Evolutionary conservation across 192 early-diverging fungal species (phyloP).

Genomic region (Martensiomyces pterosporus): DNA sequence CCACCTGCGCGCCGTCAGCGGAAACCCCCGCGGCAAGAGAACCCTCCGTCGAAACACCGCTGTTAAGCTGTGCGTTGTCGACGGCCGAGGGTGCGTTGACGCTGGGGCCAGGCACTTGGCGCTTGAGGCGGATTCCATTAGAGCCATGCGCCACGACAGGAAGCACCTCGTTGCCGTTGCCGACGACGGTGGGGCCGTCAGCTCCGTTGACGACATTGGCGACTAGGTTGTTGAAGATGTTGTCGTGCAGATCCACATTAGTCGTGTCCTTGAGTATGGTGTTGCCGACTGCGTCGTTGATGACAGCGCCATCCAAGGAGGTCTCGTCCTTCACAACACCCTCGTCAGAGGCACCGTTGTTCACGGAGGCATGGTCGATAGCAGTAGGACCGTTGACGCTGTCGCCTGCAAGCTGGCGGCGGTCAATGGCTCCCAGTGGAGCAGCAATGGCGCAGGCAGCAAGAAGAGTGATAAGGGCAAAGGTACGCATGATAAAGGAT

Average conservation of each 20-base stretch:
- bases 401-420: slow-evolving; percentile 24
- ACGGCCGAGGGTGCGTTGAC: slow-evolving; percentile 28
- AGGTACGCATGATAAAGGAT: slow-evolving; percentile 21
- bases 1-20: slow-evolving; percentile 19
- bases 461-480: slow-evolving; percentile 24
- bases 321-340: slow-evolving; percentile 16
- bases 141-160: background rate
- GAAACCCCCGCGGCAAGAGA: slow-evolving; percentile 18
- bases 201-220: slow-evolving; percentile 18
- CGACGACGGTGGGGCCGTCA: slow-evolving; percentile 21
- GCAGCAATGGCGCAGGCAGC: slow-evolving; percentile 15
- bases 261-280: slow-evolving; percentile 13
- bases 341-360: slow-evolving; percentile 31
- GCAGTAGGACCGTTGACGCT: slow-evolving; percentile 29
- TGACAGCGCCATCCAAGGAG: slow-evolving; percentile 26
- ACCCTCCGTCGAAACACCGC: slow-evolving; percentile 25
- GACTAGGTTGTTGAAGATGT: slow-evolving; percentile 29
- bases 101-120: slow-evolving; percentile 9
- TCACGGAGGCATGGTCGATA: slow-evolving; percentile 26
- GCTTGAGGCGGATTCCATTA: slow-evolving; percentile 11
- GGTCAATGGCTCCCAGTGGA: background rate
- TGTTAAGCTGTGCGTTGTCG: slow-evolving; percentile 20
- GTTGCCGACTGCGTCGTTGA: slow-evolving; percentile 31
- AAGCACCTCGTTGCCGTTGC: slow-evolving; percentile 26
- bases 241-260: slow-evolving; percentile 35